Evolutionary conservation across 1,284 basidiomycete species (phyloP).

Genomic region (Wolfiporia cocos): DNA sequence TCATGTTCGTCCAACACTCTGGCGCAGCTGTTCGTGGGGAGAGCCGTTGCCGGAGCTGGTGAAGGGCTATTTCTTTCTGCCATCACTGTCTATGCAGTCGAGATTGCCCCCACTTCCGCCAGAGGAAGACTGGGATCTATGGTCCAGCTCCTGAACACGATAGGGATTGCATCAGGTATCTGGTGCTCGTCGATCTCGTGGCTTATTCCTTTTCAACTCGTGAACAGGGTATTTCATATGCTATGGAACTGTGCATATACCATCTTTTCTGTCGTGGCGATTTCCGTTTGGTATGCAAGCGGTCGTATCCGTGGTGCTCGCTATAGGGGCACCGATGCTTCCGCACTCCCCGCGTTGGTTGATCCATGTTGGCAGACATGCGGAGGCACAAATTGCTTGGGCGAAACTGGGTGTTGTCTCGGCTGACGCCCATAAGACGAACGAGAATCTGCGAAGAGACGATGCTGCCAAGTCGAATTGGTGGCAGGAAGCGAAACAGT

Average conservation of each 20-base stretch:
- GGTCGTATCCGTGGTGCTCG: slow-evolving; percentile 31
- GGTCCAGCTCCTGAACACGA: slow-evolving; percentile 38
- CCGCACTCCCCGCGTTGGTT: slow-evolving; percentile 52
- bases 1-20: slow-evolving; percentile 27
- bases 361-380: slow-evolving; percentile 33
- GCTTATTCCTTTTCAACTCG: too few species aligned
- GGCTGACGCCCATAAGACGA: slow-evolving; percentile 26
- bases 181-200: not conserved
- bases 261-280: slow-evolving; percentile 40
- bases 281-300: slow-evolving; percentile 40
- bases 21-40: slow-evolving; percentile 36
- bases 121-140: slow-evolving; percentile 38
- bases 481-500: slow-evolving; percentile 14
- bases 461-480: slow-evolving; percentile 8
- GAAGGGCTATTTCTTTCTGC: slow-evolving; percentile 43
- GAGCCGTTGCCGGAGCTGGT: slow-evolving; percentile 41
- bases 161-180: slow-evolving; percentile 35
- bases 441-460: slow-evolving; percentile 20
- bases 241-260: slow-evolving; percentile 36
- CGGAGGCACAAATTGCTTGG: slow-evolving; percentile 33
- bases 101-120: slow-evolving; percentile 36
- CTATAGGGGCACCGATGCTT: slow-evolving; percentile 39
- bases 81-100: slow-evolving; percentile 39
- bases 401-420: slow-evolving; percentile 25
- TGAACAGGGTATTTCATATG: slow-evolving; percentile 48